Conservation (phyloP, 306 rosid species). For the Begonia masoniana region DNA sequence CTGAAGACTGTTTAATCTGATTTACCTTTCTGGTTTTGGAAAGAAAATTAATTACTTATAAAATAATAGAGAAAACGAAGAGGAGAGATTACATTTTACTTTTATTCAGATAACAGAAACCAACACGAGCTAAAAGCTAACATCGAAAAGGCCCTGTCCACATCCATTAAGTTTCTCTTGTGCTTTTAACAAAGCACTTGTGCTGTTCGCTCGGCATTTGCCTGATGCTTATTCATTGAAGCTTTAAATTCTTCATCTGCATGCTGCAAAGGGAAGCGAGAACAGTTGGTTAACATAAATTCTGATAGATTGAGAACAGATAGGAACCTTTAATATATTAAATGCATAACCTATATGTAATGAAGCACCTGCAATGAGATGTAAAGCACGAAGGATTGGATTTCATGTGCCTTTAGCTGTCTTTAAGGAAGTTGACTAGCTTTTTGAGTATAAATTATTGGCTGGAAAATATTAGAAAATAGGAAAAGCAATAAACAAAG, state of each 20-base stretch:
- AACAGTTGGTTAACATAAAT: background rate
- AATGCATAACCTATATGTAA: slow-evolving; percentile 6
- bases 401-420: slow-evolving; percentile 29
- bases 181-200: too few relatives aligned
- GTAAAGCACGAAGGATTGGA: slow-evolving; percentile 33
- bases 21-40: too few relatives aligned
- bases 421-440: slow-evolving; percentile 11
- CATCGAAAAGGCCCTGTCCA: too few relatives aligned
- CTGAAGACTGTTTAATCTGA: too few relatives aligned
- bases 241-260: background rate
- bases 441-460: slow-evolving; percentile 6
- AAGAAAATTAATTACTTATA: too few relatives aligned
- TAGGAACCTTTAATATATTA: background rate
- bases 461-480: background rate
- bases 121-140: too few relatives aligned
- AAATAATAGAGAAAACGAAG: too few relatives aligned
- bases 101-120: too few relatives aligned
- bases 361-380: slow-evolving; percentile 40
- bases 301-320: too few relatives aligned
- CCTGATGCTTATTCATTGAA: background rate
- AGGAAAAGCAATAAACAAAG: slow-evolving; percentile 7
- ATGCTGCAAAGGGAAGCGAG: background rate
- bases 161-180: too few relatives aligned
- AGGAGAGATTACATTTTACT: too few relatives aligned
- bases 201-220: too few relatives aligned